These are phyloP conservation scores for Cinchona pubescens DNA, from an alignment of 257 asterid species.

Conservation along the genomic window DNA sequence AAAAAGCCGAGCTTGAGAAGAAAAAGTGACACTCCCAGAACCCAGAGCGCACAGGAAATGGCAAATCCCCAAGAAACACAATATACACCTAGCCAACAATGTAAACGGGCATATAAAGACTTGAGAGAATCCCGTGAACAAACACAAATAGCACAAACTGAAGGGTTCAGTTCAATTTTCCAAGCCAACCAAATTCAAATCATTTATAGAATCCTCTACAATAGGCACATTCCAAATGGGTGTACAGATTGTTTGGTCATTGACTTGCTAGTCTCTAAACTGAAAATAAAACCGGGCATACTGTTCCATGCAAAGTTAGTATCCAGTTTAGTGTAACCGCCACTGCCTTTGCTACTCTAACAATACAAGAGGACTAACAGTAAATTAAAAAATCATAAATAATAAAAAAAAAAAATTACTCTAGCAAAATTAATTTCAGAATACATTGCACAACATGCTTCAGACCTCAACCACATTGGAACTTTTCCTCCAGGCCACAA, in stretches of 20 bases:
- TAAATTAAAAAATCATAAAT: slow-evolving; percentile 20
- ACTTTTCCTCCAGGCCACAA: background rate
- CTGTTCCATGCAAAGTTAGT: background rate
- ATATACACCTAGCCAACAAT: no score
- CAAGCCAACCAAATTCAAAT: background rate
- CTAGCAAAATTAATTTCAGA: slow-evolving; percentile 33
- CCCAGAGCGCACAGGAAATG: no score
- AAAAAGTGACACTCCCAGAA: no score
- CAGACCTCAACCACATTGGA: slow-evolving; percentile 24
- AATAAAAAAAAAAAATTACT: slow-evolving; percentile 26
- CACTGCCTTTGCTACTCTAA: background rate
- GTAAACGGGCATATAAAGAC: no score
- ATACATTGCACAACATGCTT: slow-evolving; percentile 68
- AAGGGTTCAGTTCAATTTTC: background rate
- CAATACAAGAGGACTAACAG: background rate
- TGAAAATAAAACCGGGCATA: background rate
- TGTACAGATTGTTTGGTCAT: background rate
- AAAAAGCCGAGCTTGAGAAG: no score
- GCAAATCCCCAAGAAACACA: no score
- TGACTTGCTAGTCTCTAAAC: background rate
- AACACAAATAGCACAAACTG: background rate
- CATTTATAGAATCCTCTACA: no score
- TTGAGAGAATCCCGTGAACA: background rate
- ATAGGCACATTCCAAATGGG: no score
- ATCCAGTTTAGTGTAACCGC: background rate